Evolutionary conservation across 2,329 filamentous ascomycete genomes (phyloP).

Genomic region (Endothia cerciana): DNA sequence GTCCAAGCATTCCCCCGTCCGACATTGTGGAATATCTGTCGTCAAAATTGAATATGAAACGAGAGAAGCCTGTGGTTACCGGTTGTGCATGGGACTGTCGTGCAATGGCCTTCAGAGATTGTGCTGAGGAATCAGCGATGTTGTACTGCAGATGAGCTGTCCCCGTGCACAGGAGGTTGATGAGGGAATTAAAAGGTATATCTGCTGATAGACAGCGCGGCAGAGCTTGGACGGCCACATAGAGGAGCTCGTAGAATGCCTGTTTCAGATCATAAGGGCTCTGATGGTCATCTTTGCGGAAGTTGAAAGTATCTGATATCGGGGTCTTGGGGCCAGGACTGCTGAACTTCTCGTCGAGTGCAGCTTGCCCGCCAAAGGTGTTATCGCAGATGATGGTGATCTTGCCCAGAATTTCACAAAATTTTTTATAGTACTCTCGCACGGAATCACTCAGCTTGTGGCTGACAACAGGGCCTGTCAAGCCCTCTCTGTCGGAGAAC

Average conservation of each 20-base stretch:
- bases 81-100: conserved; percentile 90
- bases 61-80: conserved; percentile 93
- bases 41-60: conserved; percentile 99
- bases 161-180: conserved; percentile 93
- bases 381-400: conserved; percentile 97
- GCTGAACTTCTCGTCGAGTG: conserved; percentile 92
- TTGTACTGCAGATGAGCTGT: conserved; percentile 93
- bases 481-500: conserved; percentile 59
- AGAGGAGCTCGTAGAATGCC: conserved; percentile 91
- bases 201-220: conserved; percentile 91
- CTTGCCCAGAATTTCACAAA: conserved; percentile 93
- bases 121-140: conserved; percentile 89
- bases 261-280: conserved; percentile 82
- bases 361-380: conserved; percentile 93
- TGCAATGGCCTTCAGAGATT: conserved; percentile 93
- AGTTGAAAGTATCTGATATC: conserved; percentile 91
- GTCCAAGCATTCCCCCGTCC: conserved; percentile 93
- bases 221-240: conserved; percentile 92
- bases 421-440: conserved; percentile 84
- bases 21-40: conserved; percentile 97
- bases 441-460: conserved; percentile 73
- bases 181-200: conserved; percentile 89
- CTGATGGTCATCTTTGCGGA: conserved; percentile 80
- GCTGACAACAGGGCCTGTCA: conserved; percentile 68
- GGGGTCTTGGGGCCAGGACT: conserved; percentile 90